A percentile compares a stretch with the other conserved stretches of the same genome.
These are phyloP conservation scores for Cicer judaicum DNA, from an alignment of 306 rosid species.

Conservation along the genomic window DNA sequence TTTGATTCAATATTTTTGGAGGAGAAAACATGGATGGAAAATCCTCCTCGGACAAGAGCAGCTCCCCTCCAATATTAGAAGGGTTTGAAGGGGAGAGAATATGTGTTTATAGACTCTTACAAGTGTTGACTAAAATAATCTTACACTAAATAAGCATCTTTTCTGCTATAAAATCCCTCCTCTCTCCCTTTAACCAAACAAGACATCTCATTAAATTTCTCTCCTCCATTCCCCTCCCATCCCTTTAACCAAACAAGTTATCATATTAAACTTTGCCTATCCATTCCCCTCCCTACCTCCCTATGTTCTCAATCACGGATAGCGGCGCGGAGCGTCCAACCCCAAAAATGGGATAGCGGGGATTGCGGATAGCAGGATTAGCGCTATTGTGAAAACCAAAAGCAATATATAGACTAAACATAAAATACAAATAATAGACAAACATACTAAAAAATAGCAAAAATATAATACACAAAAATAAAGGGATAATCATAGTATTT, in stretches of 20 bases:
- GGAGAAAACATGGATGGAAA: neutral
- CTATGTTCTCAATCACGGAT: no score
- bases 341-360: no score
- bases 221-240: neutral
- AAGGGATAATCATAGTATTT: no score
- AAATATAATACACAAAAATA: no score
- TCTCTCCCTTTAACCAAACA: neutral
- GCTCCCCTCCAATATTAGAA: neutral
- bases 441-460: no score
- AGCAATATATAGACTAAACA: no score
- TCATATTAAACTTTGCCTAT: neutral
- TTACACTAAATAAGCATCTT: neutral
- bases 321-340: no score
- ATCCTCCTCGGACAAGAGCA: neutral
- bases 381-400: no score
- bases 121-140: neutral
- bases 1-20: neutral
- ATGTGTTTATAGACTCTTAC: neutral
- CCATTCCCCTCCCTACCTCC: neutral
- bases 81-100: neutral
- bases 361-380: no score
- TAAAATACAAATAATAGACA: no score
- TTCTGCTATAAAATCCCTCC: neutral
- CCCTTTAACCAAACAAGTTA: neutral
- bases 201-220: neutral